Conservation (phyloP, 2,329 filamentous ascomycete genomes). For the Dothidotthia symphoricarpi region DNA sequence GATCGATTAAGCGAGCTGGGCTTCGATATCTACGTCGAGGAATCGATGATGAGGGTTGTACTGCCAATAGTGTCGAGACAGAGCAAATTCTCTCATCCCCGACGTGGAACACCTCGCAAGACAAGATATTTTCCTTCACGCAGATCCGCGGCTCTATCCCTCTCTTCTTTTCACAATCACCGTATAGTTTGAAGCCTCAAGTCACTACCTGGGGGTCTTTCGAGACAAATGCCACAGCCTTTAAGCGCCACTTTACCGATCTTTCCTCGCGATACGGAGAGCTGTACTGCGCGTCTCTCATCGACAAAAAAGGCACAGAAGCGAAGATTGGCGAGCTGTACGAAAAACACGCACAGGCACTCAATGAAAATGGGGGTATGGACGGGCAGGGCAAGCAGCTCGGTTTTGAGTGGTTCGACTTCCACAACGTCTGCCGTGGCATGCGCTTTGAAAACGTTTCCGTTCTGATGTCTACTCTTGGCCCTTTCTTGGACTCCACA, state of each 20-base stretch:
- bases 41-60: constrained; percentile 82
- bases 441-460: constrained; percentile 98
- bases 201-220: constrained; percentile 78
- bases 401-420: constrained; percentile 94
- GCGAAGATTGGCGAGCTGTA: constrained; percentile 75
- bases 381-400: constrained; percentile 53
- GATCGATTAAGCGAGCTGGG: constrained; percentile 82
- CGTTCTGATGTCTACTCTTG: constrained; percentile 69
- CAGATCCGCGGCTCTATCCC: constrained; percentile 91
- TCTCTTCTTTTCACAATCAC: constrained; percentile 90
- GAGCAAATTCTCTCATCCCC: constrained; percentile 83
- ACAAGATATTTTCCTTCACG: constrained; percentile 75
- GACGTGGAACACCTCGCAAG: constrained; percentile 58
- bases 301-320: constrained; percentile 86
- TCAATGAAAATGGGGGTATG: constrained; percentile 61
- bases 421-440: constrained; percentile 85
- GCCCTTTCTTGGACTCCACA: constrained; percentile 64
- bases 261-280: constrained; percentile 69
- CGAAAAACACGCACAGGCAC: constrained; percentile 62
- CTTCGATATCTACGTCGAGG: constrained; percentile 87
- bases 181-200: constrained; percentile 87
- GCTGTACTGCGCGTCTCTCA: constrained; percentile 76
- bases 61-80: constrained; percentile 90
- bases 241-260: constrained; percentile 74
- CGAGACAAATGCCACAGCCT: constrained; percentile 74